phyloP scores from a whole-genome alignment of 1,284 basidiomycete species.

The Heterobasidion annosum region DNA sequence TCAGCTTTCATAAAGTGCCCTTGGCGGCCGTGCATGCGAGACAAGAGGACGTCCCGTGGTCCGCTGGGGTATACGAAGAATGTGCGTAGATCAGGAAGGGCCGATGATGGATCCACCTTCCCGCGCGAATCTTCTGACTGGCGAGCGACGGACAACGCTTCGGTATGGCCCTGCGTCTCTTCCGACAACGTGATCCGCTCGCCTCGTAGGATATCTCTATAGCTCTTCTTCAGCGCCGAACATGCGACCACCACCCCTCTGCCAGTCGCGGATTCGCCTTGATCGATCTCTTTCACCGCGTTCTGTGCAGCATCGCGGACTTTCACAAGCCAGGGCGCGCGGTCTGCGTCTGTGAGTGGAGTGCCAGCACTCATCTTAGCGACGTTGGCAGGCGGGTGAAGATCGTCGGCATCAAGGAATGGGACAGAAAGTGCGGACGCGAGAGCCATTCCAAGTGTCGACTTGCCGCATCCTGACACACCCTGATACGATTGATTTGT shows the following conservation, averaged over 20 bases:
- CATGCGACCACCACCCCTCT: slow-evolving; percentile 66
- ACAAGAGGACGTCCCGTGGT: slow-evolving; percentile 46
- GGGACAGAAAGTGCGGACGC: slow-evolving; percentile 54
- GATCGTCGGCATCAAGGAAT: slow-evolving; percentile 86
- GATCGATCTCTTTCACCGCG: slow-evolving; percentile 29
- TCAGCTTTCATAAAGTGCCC: slow-evolving; percentile 86
- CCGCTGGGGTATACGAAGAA: slow-evolving; percentile 85
- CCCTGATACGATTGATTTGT: slow-evolving; percentile 34
- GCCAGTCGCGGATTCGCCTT: slow-evolving; percentile 25
- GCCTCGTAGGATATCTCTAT: slow-evolving; percentile 78
- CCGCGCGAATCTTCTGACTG: not conserved
- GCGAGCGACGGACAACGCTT: not conserved
- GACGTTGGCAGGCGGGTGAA: slow-evolving; percentile 79
- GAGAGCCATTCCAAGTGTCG: slow-evolving; percentile 70
- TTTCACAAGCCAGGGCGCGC: slow-evolving; percentile 77
- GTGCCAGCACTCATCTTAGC: slow-evolving; percentile 81
- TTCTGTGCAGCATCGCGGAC: slow-evolving; percentile 63
- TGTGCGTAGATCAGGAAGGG: slow-evolving; percentile 37
- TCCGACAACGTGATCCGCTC: not conserved
- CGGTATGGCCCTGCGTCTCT: not conserved
- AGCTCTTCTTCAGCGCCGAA: slow-evolving; percentile 77
- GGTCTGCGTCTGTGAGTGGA: slow-evolving; percentile 79
- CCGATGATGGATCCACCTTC: not conserved
- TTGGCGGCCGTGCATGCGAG: slow-evolving; percentile 63
- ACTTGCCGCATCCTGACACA: slow-evolving; percentile 82